Evolutionary conservation across 2,329 filamentous ascomycete species (phyloP).

Genomic region (Dendryphion nanum): DNA sequence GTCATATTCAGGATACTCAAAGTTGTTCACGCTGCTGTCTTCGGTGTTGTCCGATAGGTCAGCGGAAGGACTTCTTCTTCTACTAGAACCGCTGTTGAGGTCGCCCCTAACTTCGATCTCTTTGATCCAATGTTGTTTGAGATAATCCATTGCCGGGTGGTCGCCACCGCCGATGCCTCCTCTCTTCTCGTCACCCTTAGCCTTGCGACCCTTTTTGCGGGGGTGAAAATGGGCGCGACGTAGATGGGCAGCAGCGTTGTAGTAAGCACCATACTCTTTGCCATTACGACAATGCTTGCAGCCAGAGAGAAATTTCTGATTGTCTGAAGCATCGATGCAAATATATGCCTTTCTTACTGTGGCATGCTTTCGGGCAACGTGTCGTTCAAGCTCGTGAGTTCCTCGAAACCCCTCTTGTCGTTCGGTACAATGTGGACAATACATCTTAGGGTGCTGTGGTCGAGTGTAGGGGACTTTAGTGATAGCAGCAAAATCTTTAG

Average conservation of each 20-base stretch:
- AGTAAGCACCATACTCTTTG: conserved; percentile 87
- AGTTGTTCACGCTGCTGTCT: no score
- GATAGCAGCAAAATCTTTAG: conserved; percentile 52
- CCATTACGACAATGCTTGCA: conserved; percentile 78
- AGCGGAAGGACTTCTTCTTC: no score
- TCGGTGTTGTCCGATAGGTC: no score
- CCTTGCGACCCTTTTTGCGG: conserved; percentile 56
- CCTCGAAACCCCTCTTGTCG: conserved; percentile 79
- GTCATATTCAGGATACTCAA: no score
- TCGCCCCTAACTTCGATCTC: conserved; percentile 52
- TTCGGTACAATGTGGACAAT: conserved; percentile 68
- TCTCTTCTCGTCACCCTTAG: conserved; percentile 58
- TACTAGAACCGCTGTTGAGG: no score
- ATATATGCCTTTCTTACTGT: conserved; percentile 60
- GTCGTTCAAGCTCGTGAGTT: conserved; percentile 67
- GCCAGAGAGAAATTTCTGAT: conserved; percentile 67
- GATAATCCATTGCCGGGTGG: conserved; percentile 58
- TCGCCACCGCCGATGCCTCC: conserved; percentile 64
- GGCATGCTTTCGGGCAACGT: conserved; percentile 65
- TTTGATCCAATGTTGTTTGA: conserved; percentile 59
- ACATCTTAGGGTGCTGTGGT: conserved; percentile 68
- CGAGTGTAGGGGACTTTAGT: conserved; percentile 57
- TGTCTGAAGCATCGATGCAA: conserved; percentile 58
- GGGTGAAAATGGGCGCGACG: conserved; percentile 84
- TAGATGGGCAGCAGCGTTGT: conserved; percentile 91